Evolutionary conservation across 306 rosid species (phyloP), one percentile per base, ranked within the genome.

Genomic region (Benincasa hispida): DNA sequence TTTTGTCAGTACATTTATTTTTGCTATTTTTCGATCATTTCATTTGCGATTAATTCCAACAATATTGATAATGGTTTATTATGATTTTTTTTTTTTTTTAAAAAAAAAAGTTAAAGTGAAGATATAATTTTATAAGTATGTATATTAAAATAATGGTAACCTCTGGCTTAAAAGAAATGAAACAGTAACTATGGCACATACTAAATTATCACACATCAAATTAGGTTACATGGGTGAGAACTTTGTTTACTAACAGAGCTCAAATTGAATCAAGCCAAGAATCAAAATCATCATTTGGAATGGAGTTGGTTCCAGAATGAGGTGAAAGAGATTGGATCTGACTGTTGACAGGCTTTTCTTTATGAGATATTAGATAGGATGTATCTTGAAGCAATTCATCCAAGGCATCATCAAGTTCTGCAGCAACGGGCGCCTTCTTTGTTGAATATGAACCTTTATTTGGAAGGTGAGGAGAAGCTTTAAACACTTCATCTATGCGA

Each of bases 211-310:
- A 47, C 39, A 65, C 53, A 79, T 73, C 24, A 82, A 8, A 62
- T 67, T n/a, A n/a, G n/a, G n/a, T n/a, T n/a, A n/a, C n/a, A n/a
- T n/a, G n/a, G n/a, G n/a, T n/a, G n/a, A n/a, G n/a, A n/a, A n/a
- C n/a, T n/a, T 72, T 9, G 13, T 14, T 32, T 51, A 50, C 60
- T 74, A 19, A 21, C 24, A 66, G 67, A 24, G 56, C 67, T 86
- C 87, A 90, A 69, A 90, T 79, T 73, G 96, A 87, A 83, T 87
- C 93, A 35, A 90, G 85, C 98, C 96, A 88, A 62, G 93, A 85
- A 77, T 90, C 93, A 79, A 92, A 88, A 65, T 90, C 92, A 79
- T 88, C 89, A 2, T 75, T 30, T 61, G 74, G 72, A 82, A 79
- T 61, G 75, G 89, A 55, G 82, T 79, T 85, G 74, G 82, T 81